Conservation (phyloP, 208 protist genomes). For the Pavlovales sp. region DNA sequence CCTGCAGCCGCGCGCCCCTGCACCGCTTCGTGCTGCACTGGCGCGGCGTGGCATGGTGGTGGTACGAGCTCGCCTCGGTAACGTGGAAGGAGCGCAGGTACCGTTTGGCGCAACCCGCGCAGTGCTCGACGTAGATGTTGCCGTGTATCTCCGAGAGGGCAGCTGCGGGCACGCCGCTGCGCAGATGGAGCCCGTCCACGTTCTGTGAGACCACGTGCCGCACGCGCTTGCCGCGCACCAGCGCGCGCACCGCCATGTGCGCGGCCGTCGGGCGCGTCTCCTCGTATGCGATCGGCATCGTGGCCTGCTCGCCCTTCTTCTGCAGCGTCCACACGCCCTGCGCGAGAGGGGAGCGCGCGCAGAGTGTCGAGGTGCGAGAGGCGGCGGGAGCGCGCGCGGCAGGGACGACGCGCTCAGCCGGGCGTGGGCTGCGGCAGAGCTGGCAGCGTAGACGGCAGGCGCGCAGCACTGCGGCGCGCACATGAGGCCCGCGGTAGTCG, state of each 20-base stretch:
- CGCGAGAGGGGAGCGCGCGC: no score
- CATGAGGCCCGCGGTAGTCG: constrained; percentile 59
- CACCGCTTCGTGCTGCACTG: background rate
- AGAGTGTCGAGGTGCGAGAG: no score
- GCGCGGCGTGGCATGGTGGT: background rate
- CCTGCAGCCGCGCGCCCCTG: background rate
- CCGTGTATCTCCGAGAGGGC: constrained; percentile 57
- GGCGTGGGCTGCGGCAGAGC: no score
- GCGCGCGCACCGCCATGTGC: constrained; percentile 14
- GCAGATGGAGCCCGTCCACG: constrained; percentile 63
- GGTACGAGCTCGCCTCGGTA: background rate
- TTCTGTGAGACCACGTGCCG: constrained; percentile 53
- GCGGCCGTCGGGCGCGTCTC: background rate
- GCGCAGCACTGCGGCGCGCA: background rate
- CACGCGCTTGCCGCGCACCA: background rate
- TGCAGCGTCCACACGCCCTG: constrained; percentile 28
- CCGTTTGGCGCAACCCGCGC: background rate
- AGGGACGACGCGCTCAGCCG: no score
- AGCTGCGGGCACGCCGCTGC: constrained; percentile 47
- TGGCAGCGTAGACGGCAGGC: no score
- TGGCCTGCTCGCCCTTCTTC: background rate
- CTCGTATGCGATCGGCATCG: background rate
- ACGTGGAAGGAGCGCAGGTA: constrained; percentile 11
- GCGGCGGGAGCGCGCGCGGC: no score
- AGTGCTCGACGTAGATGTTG: constrained; percentile 47